These are phyloP conservation scores for Chlorella sorokiniana DNA, from an alignment of 139 green algal species.

Conservation along the genomic window DNA sequence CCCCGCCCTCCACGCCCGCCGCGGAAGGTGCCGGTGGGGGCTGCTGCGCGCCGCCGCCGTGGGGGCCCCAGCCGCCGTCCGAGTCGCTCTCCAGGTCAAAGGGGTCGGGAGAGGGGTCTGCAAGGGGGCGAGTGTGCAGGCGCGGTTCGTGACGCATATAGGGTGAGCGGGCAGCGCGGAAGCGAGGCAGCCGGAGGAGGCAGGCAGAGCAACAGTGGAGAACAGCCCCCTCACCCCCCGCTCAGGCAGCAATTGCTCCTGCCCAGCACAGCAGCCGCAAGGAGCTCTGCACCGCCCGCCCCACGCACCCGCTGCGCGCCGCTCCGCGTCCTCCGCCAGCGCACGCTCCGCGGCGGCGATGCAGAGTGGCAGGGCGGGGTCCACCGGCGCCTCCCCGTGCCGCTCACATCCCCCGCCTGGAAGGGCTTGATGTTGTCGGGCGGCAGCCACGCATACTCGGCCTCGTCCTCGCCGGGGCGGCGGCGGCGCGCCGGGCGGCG, in stretches of 20 bases:
- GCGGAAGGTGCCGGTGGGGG: neutral
- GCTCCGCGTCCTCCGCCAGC: constrained; percentile 5
- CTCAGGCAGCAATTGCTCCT: no score
- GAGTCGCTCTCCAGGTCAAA: constrained; percentile 60
- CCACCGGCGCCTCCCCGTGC: constrained; percentile 22
- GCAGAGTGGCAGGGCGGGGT: constrained; percentile 50
- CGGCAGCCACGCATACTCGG: constrained; percentile 91
- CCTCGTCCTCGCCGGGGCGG: constrained; percentile 71
- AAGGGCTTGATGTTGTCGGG: constrained; percentile 81
- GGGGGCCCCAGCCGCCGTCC: constrained; percentile 67
- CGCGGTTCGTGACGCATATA: no score
- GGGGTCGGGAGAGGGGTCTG: constrained; percentile 7
- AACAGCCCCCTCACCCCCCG: no score
- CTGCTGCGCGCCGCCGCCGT: neutral
- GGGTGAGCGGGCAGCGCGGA: no score
- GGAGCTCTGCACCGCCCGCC: no score
- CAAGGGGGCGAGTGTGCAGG: neutral
- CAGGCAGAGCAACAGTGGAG: no score
- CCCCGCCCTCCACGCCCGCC: constrained; percentile 18
- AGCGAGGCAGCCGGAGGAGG: no score
- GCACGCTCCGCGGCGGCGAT: constrained; percentile 64
- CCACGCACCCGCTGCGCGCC: neutral
- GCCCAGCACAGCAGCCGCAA: no score
- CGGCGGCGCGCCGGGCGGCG: neutral
- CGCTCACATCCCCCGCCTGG: constrained; percentile 47